Evolutionary conservation across 106 monocot genomes (phyloP).

Genomic region (Allium fistulosum): DNA sequence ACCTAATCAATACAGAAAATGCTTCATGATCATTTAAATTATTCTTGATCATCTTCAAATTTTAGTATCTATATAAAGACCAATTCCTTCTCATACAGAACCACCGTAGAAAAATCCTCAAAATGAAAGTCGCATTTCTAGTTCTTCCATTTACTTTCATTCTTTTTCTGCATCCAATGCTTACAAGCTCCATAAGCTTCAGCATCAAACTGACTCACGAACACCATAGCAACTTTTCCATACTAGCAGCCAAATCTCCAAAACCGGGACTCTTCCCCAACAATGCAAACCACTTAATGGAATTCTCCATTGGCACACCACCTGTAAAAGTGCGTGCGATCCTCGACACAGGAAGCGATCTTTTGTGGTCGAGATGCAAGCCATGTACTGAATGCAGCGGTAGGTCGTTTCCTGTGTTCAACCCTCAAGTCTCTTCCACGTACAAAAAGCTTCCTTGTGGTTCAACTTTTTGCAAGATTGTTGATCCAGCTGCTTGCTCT

Average conservation of each 20-base stretch:
- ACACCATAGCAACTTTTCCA: not conserved
- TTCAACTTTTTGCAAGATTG: not conserved
- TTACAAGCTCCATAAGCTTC: not conserved
- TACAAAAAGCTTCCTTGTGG: not conserved
- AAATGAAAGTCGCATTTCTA: not conserved
- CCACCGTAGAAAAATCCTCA: not conserved
- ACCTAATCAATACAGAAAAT: too few relatives aligned
- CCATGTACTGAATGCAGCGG: not conserved
- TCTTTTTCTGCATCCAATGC: not conserved
- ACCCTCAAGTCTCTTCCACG: constrained; percentile 1
- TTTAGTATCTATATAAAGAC: not conserved
- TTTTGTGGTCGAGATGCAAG: constrained; percentile 8
- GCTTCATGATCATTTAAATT: too few relatives aligned
- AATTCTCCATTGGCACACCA: constrained; percentile 1
- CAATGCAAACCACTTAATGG: not conserved
- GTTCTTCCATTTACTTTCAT: not conserved
- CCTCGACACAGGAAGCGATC: constrained; percentile 17
- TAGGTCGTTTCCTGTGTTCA: not conserved
- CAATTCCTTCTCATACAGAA: not conserved
- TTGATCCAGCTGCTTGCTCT: constrained; percentile 5
- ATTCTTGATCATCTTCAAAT: too few relatives aligned
- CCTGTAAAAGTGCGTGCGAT: not conserved
- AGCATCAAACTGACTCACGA: not conserved
- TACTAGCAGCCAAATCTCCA: not conserved
- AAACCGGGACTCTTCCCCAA: not conserved